These are phyloP conservation scores for Rhinocladiella mackenziei DNA, from an alignment of 2,329 filamentous ascomycete genomes.

Conservation along the genomic window DNA sequence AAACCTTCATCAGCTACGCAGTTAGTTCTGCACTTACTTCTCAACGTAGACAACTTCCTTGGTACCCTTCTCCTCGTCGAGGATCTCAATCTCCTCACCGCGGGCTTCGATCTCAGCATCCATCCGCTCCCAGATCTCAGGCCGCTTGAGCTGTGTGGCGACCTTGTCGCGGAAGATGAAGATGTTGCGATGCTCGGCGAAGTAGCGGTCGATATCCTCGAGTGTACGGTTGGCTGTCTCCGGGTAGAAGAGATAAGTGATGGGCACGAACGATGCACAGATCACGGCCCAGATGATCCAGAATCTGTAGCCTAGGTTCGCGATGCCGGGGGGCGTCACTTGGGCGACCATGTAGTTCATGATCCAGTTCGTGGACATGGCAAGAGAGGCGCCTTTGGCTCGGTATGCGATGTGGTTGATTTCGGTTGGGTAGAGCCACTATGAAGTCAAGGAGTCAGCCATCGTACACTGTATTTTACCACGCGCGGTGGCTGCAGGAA, in stretches of 20 bases:
- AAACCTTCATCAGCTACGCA: too few species aligned
- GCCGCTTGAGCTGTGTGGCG: slow-evolving; percentile 24
- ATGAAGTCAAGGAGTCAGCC: too few species aligned
- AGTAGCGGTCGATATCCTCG: slow-evolving; percentile 36
- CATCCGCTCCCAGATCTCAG: slow-evolving; percentile 21
- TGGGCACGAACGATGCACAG: slow-evolving; percentile 31
- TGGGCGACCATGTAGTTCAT: slow-evolving; percentile 37
- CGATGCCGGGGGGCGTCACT: slow-evolving; percentile 34
- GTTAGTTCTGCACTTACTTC: too few species aligned
- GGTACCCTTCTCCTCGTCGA: too few species aligned
- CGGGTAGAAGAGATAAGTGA: slow-evolving; percentile 35
- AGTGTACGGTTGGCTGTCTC: slow-evolving; percentile 33
- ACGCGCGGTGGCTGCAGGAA: background rate
- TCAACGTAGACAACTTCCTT: too few species aligned
- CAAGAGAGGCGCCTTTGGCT: slow-evolving; percentile 34
- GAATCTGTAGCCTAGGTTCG: slow-evolving; percentile 34
- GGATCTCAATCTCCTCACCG: slow-evolving; percentile 16
- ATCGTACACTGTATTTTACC: too few species aligned
- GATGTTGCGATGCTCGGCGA: slow-evolving; percentile 26
- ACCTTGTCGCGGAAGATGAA: slow-evolving; percentile 26
- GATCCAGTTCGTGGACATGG: slow-evolving; percentile 33
- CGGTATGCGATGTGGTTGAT: slow-evolving; percentile 37
- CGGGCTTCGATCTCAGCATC: slow-evolving; percentile 17
- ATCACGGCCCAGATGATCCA: slow-evolving; percentile 34
- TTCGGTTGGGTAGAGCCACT: slow-evolving; percentile 38